phyloP scores from a whole-genome alignment of 495 filamentous ascomycete genomes.

The Lasiosphaeria miniovina region DNA sequence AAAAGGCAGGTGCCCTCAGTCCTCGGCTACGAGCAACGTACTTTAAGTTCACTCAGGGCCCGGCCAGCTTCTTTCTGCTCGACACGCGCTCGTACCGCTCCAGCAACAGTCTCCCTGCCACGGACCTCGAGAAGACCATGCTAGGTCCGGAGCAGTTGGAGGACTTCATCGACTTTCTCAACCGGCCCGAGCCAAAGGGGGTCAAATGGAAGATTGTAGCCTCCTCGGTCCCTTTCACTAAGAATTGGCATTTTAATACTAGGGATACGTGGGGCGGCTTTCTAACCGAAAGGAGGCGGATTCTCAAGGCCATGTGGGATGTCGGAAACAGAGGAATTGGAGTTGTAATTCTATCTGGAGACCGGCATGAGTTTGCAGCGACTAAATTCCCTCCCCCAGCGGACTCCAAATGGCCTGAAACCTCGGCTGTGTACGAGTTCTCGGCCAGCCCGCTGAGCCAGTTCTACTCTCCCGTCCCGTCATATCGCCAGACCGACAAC shows the following conservation, averaged over 20 bases:
- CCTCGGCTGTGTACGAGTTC: conserved; percentile 76
- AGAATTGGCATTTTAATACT: conserved; percentile 85
- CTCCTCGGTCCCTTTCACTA: conserved; percentile 88
- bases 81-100: conserved; percentile 88
- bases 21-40: conserved; percentile 62
- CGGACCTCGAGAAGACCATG: conserved; percentile 70
- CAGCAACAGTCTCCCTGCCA: conserved; percentile 47
- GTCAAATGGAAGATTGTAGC: conserved; percentile 92
- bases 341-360: conserved; percentile 82
- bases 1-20: conserved; percentile 33
- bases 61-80: conserved; percentile 89
- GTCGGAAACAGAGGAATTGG: conserved; percentile 67
- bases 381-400: conserved; percentile 78
- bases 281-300: conserved; percentile 67
- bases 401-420: conserved; percentile 52
- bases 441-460: conserved; percentile 84
- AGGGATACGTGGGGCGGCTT: conserved; percentile 93
- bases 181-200: conserved; percentile 61
- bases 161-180: conserved; percentile 76
- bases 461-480: conserved; percentile 85
- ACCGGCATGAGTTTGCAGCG: conserved; percentile 92
- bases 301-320: conserved; percentile 91
- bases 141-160: conserved; percentile 75
- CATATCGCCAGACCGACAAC: conserved; percentile 72
- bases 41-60: conserved; percentile 82